A percentile compares a stretch with the other conserved stretches of the same genome.
Evolutionary conservation across 768 basidiomycete genomes (phyloP).

Genomic region (Calocybe indica): DNA sequence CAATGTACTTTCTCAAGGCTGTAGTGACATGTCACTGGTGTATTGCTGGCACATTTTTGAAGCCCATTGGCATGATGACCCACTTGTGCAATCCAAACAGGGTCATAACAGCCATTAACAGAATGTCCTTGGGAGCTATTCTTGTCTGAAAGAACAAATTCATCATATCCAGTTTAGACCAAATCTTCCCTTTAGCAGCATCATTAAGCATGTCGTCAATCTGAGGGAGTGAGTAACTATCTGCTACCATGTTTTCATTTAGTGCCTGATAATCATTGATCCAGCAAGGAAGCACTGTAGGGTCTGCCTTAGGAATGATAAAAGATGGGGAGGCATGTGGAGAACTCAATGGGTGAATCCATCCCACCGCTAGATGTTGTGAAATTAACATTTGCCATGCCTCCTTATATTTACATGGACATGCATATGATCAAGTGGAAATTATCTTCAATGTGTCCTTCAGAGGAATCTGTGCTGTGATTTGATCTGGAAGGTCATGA

Average conservation of each 20-base stretch:
- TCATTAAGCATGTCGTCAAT: conserved; percentile 28
- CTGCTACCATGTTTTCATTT: conserved; percentile 22
- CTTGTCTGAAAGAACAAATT: conserved; percentile 30
- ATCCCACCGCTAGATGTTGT: conserved; percentile 24
- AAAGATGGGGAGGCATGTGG: conserved; percentile 28
- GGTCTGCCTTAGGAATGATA: conserved; percentile 28
- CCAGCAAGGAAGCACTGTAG: conserved; percentile 22
- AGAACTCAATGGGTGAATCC: conserved; percentile 20
- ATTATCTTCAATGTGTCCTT: conserved; percentile 21
- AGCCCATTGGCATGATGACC: conserved; percentile 15
- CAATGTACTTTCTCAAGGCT: too few species aligned
- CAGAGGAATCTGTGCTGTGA: conserved; percentile 15
- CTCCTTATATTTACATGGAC: conserved; percentile 23
- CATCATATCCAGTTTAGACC: conserved; percentile 29
- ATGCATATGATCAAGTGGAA: conserved; percentile 19
- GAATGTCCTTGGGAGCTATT: conserved; percentile 19
- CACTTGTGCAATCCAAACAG: conserved; percentile 30
- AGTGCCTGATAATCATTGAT: conserved; percentile 27
- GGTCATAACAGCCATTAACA: conserved; percentile 25
- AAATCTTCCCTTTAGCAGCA: conserved; percentile 26
- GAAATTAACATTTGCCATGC: conserved; percentile 27
- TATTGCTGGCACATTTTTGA: conserved; percentile 17
- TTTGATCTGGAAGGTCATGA: conserved; percentile 14
- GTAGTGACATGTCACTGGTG: too few species aligned
- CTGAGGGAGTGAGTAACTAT: conserved; percentile 22